Evolutionary conservation across 345 rosid species (phyloP), one percentile per base, ranked within the genome.

Genomic region (Corchorus olitorius): DNA sequence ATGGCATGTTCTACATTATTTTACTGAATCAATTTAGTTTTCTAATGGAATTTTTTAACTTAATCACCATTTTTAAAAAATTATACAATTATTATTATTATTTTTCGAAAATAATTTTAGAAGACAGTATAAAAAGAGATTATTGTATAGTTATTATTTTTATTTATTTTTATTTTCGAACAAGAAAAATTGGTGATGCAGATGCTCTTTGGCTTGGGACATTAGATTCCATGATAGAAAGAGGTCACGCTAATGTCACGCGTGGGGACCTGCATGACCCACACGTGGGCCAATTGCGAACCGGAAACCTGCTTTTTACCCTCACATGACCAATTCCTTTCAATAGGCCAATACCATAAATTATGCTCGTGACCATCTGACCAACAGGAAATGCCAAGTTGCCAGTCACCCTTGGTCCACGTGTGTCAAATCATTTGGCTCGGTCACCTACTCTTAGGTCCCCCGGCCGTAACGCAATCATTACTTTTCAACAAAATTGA

Each of bases 241-340:
- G 74, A 34, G 46, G 61, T 17, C 74, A 35, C 19, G 46, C 61
- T 52, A 15, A 70, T 52, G 81, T 82, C 92, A 82, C 80, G 83
- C 81, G 84, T 65, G 77, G 64, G 81, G 63, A 59, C 65, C 76
- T 72, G 80, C 78, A 75, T 53, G 81, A 16, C 50, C 54, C 70
- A 83, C 84, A 82, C 79, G 84, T 79, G 84, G 90, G 73, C 86
- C 84, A 75, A 33, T 20, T 22, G 19, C 4, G 27, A 37, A 70
- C 87, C 75, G 79, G 84, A 6, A 20, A 77, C 83, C 76, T 78
- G 63, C 80, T 77, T 75, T 37, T 53, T 52, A 2, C 33, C 33
- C 33, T 70, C 33, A 2, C 60, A 64, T 27, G 63, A 16, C 12
- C 27, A 27, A 27, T 65, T 37, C 13, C 43, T 22, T 71, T 6